Conservation (phyloP, 2,329 filamentous ascomycete genomes). For the Aureobasidium sp. region DNA sequence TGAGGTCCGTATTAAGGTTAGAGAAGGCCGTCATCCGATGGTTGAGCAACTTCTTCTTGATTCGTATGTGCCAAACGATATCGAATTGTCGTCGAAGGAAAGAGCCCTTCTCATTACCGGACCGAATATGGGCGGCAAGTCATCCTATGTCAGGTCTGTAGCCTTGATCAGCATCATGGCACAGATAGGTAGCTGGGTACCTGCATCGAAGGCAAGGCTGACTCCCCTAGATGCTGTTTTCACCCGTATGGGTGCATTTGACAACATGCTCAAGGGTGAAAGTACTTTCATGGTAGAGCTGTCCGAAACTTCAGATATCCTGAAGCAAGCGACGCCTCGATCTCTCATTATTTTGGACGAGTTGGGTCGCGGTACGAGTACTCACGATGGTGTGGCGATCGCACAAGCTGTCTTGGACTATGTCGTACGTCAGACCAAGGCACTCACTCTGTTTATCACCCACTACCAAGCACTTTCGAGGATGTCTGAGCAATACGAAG, state of each 20-base stretch:
- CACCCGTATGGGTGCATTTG: slow-evolving; percentile 91
- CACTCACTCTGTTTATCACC: slow-evolving; percentile 90
- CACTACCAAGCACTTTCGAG: slow-evolving; percentile 87
- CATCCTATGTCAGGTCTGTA: slow-evolving; percentile 89
- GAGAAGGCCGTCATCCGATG: slow-evolving; percentile 82
- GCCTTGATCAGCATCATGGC: slow-evolving; percentile 90
- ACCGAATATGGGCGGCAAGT: slow-evolving; percentile 98
- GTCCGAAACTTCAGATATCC: slow-evolving; percentile 82
- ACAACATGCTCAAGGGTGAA: slow-evolving; percentile 93
- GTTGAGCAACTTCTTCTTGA: slow-evolving; percentile 83
- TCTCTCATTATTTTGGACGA: slow-evolving; percentile 91
- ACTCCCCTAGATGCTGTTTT: slow-evolving; percentile 87
- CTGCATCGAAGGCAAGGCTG: slow-evolving; percentile 64
- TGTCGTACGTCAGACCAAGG: slow-evolving; percentile 65
- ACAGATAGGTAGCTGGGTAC: slow-evolving; percentile 91
- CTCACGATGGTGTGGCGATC: slow-evolving; percentile 93
- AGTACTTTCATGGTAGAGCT: slow-evolving; percentile 98
- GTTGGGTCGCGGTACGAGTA: slow-evolving; percentile 85
- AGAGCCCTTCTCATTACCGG: slow-evolving; percentile 85
- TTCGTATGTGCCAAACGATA: slow-evolving; percentile 86
- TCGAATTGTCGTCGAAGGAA: slow-evolving; percentile 58
- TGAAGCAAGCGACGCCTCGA: slow-evolving; percentile 78
- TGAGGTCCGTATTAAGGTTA: slow-evolving; percentile 61
- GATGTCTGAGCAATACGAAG: slow-evolving; percentile 60
- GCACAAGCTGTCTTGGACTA: slow-evolving; percentile 85